Evolutionary conservation across 164 flowering plant species (phyloP), one percentile per base, ranked within the genome.

Genomic region (Stephania yunnanensis): DNA sequence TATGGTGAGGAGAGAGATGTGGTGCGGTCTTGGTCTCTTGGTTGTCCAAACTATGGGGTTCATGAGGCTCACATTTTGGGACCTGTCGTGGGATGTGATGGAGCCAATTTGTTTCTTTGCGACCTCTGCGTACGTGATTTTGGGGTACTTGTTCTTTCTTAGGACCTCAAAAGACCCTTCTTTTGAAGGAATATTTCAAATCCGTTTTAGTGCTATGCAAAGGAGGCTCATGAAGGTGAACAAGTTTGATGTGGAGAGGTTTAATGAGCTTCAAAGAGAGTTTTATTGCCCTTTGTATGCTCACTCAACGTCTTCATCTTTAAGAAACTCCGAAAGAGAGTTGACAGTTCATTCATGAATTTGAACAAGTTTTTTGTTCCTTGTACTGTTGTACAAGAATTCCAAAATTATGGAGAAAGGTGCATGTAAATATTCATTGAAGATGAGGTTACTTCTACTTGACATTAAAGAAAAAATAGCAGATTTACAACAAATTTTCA

Each of bases 31-130:
- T 68, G 88, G 87, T 30, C 79, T 79, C 31, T 71, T 86, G 17
- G 77, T 81, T 6, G 61, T 82, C 19, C 89, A 88, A 76, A 86
- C 88, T 4, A 73, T 74, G 15, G 88, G 81, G 46, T 84, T 88
- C 81, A 81, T 87, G 85, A 86, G 89, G 80, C 85, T 88, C 3
- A 88, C 91, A 0, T 87, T 88, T 75, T 87, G 89, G 91, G 91
- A 88, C 22, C 76, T 88, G 3, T 76, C 83, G 10, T 88, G 90
- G 89, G 89, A 87, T 42, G 86, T 88, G 25, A 88, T 88, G 90
- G 91, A 87, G 78, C 91, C 91, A 44, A 83, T 87, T 53, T 85
- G 88, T 71, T 88, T 87, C 78, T 87, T 74, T 69, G 84, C 82
- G 11, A 85, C 91, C 9, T 84, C 91, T 1, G 11, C 77, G 25